Evolutionary conservation across 768 basidiomycete species (phyloP), one percentile per base, ranked within the genome.

Genomic region (Tulasnella sp.): DNA sequence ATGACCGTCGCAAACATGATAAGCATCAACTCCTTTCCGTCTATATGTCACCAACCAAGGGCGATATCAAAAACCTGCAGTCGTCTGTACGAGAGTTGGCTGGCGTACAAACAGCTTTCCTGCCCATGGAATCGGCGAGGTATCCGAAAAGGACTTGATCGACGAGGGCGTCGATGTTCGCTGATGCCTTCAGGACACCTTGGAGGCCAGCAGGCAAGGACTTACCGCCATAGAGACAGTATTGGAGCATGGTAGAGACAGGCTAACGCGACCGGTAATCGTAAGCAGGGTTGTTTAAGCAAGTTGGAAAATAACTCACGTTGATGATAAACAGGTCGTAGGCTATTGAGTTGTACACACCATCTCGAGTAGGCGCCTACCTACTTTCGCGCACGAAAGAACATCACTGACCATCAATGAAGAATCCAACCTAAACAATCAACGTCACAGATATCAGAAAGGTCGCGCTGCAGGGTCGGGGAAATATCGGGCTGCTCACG

Each of bases 1-100:
- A 88, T 69, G 66, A 88, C 85, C 2, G 87, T 88, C 0, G 84
- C 86, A 52, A 88, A 63, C 66, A 89, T 88, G 65, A 87, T 86
- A 60, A 89, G 72, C 79, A 88, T 85, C 54, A 89, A 77, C 66
- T 88, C 87, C 68, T 86, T 85, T 8, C 86, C 84, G 64, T 86
- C 83, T 82, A 67, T 52, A 15, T 43, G 32, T 19, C 42, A 19
- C 49, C 30, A 52, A 68, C 64, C n/a, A 11, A 11, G 42, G 49
- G 32, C 17, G n/a, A n/a, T n/a, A n/a, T n/a, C n/a, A n/a, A n/a
- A n/a, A n/a, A n/a, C n/a, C n/a, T n/a, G n/a, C n/a, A n/a, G n/a
- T n/a, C n/a, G n/a, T n/a, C n/a, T n/a, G n/a, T n/a, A n/a, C n/a
- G n/a, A n/a, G n/a, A 15, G 15, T 38, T 61, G 9, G 9, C 8